Conservation (phyloP, 768 basidiomycete species). For the Agrocybe chaxingu region DNA sequence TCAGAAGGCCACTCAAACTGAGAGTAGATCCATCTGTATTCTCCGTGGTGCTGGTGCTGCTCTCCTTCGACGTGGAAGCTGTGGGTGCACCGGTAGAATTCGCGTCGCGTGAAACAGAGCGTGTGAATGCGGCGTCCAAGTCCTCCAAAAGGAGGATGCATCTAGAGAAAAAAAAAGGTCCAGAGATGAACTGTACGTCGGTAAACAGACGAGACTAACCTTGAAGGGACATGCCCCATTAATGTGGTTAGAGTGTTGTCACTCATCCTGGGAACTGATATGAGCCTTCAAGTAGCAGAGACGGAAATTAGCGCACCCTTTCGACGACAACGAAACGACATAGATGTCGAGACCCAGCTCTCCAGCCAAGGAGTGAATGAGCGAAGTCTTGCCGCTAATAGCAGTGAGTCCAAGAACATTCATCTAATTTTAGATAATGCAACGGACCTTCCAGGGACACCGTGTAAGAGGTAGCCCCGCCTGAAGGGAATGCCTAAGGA, state of each 20-base stretch:
- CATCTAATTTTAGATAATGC: constrained; percentile 7
- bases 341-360: constrained; percentile 89
- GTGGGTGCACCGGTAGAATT: constrained; percentile 75
- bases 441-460: constrained; percentile 77
- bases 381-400: constrained; percentile 76
- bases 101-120: constrained; percentile 79
- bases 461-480: constrained; percentile 79
- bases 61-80: constrained; percentile 36
- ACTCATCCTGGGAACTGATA: constrained; percentile 62
- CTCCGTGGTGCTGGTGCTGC: constrained; percentile 34
- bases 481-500: constrained; percentile 79
- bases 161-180: constrained; percentile 33
- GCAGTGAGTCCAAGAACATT: constrained; percentile 2
- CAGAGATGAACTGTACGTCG: not conserved
- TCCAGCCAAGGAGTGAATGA: constrained; percentile 82
- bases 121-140: constrained; percentile 89
- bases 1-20: constrained; percentile 80
- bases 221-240: constrained; percentile 85
- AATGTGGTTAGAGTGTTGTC: constrained; percentile 84
- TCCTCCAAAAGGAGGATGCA: constrained; percentile 94
- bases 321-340: constrained; percentile 83
- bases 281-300: not conserved
- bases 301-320: constrained; percentile 55
- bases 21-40: constrained; percentile 76
- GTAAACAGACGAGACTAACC: constrained; percentile 36